Evolutionary conservation across 2,329 filamentous ascomycete species (phyloP).

Genomic region (Alternaria dauci): DNA sequence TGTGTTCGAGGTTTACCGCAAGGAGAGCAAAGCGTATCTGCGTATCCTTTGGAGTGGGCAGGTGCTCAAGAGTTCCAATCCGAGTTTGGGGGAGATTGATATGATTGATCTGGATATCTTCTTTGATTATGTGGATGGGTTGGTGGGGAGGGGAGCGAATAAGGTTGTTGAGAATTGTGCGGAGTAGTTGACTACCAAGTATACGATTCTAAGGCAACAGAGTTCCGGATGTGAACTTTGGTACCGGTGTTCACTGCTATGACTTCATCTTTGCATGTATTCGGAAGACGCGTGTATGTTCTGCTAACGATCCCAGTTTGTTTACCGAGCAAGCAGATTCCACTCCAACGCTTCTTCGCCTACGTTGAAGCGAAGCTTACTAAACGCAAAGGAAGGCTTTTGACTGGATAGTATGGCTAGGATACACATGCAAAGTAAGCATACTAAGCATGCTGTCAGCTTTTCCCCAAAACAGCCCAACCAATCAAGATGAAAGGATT

Average conservation of each 20-base stretch:
- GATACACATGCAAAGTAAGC: constrained; percentile 26
- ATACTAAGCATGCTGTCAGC: constrained; percentile 38
- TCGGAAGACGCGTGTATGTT: no score
- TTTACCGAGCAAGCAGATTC: neutral
- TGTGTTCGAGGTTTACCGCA: constrained; percentile 74
- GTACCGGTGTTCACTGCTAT: neutral
- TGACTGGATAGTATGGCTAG: neutral
- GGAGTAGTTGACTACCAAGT: constrained; percentile 21
- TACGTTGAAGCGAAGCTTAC: neutral
- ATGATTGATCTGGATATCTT: constrained; percentile 74
- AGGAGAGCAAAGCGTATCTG: constrained; percentile 56
- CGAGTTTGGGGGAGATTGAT: constrained; percentile 71
- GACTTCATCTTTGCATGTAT: neutral
- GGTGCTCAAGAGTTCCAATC: constrained; percentile 72
- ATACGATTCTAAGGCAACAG: neutral
- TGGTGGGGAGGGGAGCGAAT: constrained; percentile 65
- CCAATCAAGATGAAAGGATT: constrained; percentile 25
- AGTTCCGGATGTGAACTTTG: neutral
- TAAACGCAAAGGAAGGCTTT: neutral
- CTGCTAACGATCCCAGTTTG: neutral
- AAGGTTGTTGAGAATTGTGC: constrained; percentile 52
- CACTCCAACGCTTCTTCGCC: neutral
- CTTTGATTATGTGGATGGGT: constrained; percentile 73
- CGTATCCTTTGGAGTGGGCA: constrained; percentile 76
- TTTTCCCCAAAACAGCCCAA: neutral